phyloP scores from a whole-genome alignment of 192 early-diverging fungal species.

The Rhizophagus clarus region DNA sequence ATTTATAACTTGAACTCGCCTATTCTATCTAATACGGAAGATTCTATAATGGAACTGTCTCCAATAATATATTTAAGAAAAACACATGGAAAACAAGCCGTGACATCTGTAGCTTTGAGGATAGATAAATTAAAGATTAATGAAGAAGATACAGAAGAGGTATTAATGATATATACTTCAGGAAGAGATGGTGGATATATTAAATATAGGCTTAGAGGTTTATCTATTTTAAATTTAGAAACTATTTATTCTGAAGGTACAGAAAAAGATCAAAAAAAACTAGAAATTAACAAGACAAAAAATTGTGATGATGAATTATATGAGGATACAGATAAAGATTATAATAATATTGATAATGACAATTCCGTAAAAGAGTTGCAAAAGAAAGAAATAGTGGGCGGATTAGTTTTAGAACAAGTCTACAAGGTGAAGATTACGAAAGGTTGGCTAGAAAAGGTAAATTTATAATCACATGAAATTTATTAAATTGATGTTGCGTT shows the following conservation, averaged over 20 bases:
- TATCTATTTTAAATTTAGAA: neutral
- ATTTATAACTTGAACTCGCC: conserved; percentile 32
- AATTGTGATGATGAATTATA: conserved; percentile 12
- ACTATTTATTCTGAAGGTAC: neutral
- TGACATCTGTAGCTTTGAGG: conserved; percentile 47
- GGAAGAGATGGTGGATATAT: conserved; percentile 70
- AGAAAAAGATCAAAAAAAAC: neutral
- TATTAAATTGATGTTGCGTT: neutral
- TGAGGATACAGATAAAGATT: neutral
- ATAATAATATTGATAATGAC: neutral
- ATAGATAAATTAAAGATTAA: conserved; percentile 1
- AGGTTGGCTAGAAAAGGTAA: conserved; percentile 71
- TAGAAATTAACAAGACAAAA: conserved; percentile 14
- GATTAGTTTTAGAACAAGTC: conserved; percentile 51
- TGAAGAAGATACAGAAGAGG: conserved; percentile 34
- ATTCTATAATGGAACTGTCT: neutral
- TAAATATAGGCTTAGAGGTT: conserved; percentile 47
- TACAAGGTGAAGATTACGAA: conserved; percentile 68
- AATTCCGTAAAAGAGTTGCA: neutral
- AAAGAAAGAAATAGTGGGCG: neutral
- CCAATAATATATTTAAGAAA: conserved; percentile 41
- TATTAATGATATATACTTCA: conserved; percentile 56
- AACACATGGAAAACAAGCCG: conserved; percentile 52
- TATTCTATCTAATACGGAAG: neutral
- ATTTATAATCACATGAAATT: neutral